Conservation (phyloP, 208 protist species). For the Polymyxa betae region DNA sequence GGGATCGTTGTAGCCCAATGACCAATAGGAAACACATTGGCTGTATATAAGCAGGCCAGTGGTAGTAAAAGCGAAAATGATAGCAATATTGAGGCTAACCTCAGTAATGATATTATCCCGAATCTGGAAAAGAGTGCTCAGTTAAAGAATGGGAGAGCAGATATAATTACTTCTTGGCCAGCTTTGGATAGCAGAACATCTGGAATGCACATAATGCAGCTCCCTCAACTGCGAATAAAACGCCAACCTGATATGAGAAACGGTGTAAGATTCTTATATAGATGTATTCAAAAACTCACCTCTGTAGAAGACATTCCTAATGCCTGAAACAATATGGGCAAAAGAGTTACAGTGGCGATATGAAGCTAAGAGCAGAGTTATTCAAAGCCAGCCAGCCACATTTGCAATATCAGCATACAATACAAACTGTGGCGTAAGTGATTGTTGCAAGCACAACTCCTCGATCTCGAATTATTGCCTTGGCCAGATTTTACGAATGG, state of each 20-base stretch:
- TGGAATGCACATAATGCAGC: not conserved
- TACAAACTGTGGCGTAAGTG: not conserved
- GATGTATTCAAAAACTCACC: too few relatives aligned
- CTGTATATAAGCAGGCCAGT: not conserved
- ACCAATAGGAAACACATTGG: not conserved
- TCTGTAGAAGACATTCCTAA: too few relatives aligned
- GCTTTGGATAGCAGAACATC: not conserved
- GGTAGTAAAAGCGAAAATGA: not conserved
- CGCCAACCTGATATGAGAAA: too few relatives aligned
- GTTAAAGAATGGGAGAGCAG: not conserved
- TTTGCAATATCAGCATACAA: not conserved
- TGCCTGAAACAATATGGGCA: not conserved
- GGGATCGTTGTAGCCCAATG: not conserved
- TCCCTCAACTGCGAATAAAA: not conserved
- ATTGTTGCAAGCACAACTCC: not conserved
- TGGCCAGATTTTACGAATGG: not conserved
- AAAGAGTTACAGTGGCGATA: not conserved
- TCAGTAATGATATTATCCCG: conserved; percentile 6
- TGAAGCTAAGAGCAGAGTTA: not conserved
- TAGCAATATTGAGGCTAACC: not conserved
- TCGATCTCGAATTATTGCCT: not conserved
- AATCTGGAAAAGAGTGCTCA: not conserved
- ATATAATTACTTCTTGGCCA: not conserved
- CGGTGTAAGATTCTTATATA: too few relatives aligned
- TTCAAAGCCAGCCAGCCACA: not conserved